Base-by-base conservation (phyloP, 139 green algal genomes). In the Tetradesmus lagerheimii region DNA sequence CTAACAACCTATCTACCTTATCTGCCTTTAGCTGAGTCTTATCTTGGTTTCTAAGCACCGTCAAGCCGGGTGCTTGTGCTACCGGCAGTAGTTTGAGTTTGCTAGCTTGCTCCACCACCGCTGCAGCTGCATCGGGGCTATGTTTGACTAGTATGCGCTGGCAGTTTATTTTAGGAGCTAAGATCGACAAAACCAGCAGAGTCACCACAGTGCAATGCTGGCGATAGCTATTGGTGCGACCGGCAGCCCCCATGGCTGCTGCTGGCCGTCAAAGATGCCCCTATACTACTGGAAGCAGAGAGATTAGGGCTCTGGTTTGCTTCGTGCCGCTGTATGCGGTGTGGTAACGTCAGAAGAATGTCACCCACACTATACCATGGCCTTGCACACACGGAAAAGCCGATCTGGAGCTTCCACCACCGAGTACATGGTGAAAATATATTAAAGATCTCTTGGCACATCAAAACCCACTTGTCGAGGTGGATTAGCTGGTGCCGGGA, bases 121-220 rank as follows among this genome's bases (percentile, higher is more conserved):
- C 15, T 29, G 45, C 43, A 0, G 41, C 45, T 20, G 25, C 29
- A n/a, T 25, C 27, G 5, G 45, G 53, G 23, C 38, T 57, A n/a
- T 86, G 80, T 41, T 74, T 74, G 25, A 86, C 35, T 9, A 86
- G 4, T 14, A 86, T 74, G 0, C 47, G 53, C 27, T 86, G 80
- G 15, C 45, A 86, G 15, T 43, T 2, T 31, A 31, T 31, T 71
- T 71, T 20, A 8, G 57, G 57, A 4, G 23, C 23, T 71, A 71
- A 20, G 57, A 71, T 71, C 57, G 57, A n/a, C 25, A 71, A 31
- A n/a, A 71, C 23, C 20, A 71, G 57, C 57, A 71, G 11, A 6
- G 57, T 71, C 57, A 71, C 57, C 57, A 8, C 57, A n/a, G 31
- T 31, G 57, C 57, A 71, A n/a, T 71, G 57, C 8, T 71, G 57